Evolutionary conservation across 1,284 basidiomycete genomes (phyloP).

Genomic region (Omphalotus olearius): DNA sequence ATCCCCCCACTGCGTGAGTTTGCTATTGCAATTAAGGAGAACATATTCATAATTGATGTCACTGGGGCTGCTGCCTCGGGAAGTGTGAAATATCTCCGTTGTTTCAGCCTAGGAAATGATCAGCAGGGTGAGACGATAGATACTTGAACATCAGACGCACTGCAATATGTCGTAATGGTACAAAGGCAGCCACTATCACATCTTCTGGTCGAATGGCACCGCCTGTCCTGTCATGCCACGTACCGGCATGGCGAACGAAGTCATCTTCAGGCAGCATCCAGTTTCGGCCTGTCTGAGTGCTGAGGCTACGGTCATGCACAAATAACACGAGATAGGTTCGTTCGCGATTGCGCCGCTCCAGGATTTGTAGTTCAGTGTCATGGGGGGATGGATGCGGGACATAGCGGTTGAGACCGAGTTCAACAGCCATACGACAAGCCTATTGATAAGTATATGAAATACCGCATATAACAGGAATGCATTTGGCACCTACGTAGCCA

Average conservation of each 20-base stretch:
- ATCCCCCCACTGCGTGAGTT: slow-evolving; percentile 65
- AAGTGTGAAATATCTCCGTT: slow-evolving; percentile 65
- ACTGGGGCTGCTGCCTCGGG: slow-evolving; percentile 44
- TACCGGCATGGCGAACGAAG: slow-evolving; percentile 57
- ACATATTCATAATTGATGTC: slow-evolving; percentile 70
- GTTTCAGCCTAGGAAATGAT: slow-evolving; percentile 55
- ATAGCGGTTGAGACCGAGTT: slow-evolving; percentile 72
- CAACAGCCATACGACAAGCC: slow-evolving; percentile 85
- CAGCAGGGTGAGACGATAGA: slow-evolving; percentile 9
- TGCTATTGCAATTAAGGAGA: slow-evolving; percentile 63
- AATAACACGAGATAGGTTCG: slow-evolving; percentile 80
- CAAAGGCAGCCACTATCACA: slow-evolving; percentile 72
- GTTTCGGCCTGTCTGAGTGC: slow-evolving; percentile 75
- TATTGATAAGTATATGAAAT: slow-evolving; percentile 25
- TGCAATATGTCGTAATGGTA: slow-evolving; percentile 69
- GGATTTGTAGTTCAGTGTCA: slow-evolving; percentile 59
- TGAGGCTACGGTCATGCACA: slow-evolving; percentile 77
- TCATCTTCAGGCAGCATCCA: slow-evolving; percentile 86
- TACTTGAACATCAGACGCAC: slow-evolving; percentile 35
- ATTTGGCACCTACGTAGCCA: slow-evolving; percentile 56
- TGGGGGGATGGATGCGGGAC: slow-evolving; percentile 44
- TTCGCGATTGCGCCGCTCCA: slow-evolving; percentile 77
- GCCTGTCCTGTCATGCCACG: slow-evolving; percentile 66
- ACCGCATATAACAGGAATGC: slow-evolving; percentile 14
- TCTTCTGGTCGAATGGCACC: slow-evolving; percentile 65